Base-by-base conservation (phyloP, 306 rosid genomes). In the Fragaria nilgerrensis region DNA sequence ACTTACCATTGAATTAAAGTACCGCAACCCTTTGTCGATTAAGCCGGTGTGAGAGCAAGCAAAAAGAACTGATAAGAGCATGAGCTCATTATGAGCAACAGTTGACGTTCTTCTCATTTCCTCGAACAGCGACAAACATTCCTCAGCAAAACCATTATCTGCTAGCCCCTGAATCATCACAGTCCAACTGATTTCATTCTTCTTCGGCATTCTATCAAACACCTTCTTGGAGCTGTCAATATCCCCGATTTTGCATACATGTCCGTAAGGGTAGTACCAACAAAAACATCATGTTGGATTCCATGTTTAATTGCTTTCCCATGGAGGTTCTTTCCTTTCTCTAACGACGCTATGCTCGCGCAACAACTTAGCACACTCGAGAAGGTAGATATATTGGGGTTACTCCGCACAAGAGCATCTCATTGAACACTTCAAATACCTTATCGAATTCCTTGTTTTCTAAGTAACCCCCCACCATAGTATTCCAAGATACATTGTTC, bases 251-350 rank as follows among this genome's bases (percentile, higher is more conserved):
- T 75, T 0, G 71, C 78, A 63, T 62, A 75, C 71, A 75, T 75
- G 48, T 75, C 61, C 79, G 84, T 6, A 77, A 79, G 53, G 86
- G 86, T 1, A 23, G 80, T 75, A 29, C 78, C 62, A 17, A 75
- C 71, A 75, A 75, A 75, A 44, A 62, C 55, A 44, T 75, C 78
- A 47, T 6, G 45, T 11, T 75, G 71, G 39, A 63, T 25, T 62
- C 48, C 71, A 29, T 61, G 71, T 62, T 75, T 75, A 16, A 75
- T 19, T 34, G 47, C 27, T 62, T 29, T 75, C 15, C 78, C 78
- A 10, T 75, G 78, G 48, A 75, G 71, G 78, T 44, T 75, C 71
- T 45, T 62, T 50, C 78, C 78, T 45, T 47, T 47, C 20, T 63
- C 62, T 32, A 63, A 47, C 4, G 78, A 75, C 34, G 78, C 78